Evolutionary conservation across 1,284 basidiomycete genomes (phyloP).

Genomic region (Hortiboletus rubellus): DNA sequence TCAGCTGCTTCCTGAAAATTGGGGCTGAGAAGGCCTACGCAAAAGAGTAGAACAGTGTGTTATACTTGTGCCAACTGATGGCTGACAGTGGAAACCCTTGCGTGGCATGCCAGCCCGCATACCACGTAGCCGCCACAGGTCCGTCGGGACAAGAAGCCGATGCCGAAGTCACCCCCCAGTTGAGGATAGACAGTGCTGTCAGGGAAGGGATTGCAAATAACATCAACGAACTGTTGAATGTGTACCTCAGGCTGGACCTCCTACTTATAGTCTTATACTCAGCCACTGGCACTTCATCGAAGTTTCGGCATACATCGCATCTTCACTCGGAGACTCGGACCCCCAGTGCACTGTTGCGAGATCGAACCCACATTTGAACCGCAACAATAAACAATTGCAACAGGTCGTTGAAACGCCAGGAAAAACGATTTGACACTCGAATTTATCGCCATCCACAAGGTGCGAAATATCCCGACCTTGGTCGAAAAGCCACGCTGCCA

Average conservation of each 20-base stretch:
- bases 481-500: neutral
- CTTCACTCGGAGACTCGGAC: too few species aligned
- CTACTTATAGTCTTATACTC: too few species aligned
- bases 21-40: constrained; percentile 12
- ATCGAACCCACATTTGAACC: neutral
- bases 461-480: neutral
- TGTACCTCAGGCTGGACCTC: too few species aligned
- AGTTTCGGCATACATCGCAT: too few species aligned
- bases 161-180: too few species aligned
- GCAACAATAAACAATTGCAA: neutral
- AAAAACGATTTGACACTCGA: neutral
- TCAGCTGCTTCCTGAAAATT: neutral
- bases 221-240: too few species aligned
- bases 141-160: too few species aligned
- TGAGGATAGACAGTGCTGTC: too few species aligned
- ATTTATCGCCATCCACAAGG: neutral
- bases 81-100: constrained; percentile 41
- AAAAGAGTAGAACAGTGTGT: constrained; percentile 50
- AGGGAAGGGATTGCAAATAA: too few species aligned
- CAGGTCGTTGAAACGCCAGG: neutral
- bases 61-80: constrained; percentile 53
- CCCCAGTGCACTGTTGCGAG: neutral
- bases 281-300: too few species aligned
- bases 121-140: constrained; percentile 28
- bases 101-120: constrained; percentile 38